These are phyloP conservation scores for Mycothermus thermophilus DNA, from an alignment of 495 filamentous ascomycete species.

Conservation along the genomic window DNA sequence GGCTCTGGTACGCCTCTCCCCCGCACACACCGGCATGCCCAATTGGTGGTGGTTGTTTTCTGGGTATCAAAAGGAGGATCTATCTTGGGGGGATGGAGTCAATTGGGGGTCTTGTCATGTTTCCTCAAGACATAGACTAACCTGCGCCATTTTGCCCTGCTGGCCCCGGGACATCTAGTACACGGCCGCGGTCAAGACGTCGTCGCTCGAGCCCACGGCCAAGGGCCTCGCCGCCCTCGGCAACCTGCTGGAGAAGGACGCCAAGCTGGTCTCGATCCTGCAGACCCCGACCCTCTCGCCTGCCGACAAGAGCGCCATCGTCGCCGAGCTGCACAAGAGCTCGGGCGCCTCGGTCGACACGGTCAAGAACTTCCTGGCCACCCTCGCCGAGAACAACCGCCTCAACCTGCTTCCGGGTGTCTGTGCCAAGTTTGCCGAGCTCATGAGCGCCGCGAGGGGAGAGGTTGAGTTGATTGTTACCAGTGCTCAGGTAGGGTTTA, in stretches of 20 bases:
- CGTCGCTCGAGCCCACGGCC: slow-evolving; percentile 66
- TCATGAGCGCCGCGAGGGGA: slow-evolving; percentile 80
- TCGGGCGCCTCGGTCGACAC: slow-evolving; percentile 56
- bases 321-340: slow-evolving; percentile 71
- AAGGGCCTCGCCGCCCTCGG: slow-evolving; percentile 58
- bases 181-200: slow-evolving; percentile 82
- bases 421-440: slow-evolving; percentile 68
- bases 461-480: slow-evolving; percentile 88
- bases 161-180: slow-evolving; percentile 42
- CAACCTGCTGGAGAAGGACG: slow-evolving; percentile 60
- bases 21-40: slow-evolving; percentile 4
- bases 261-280: slow-evolving; percentile 64
- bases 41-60: slow-evolving; percentile 9
- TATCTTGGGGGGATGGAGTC: neutral
- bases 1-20: slow-evolving; percentile 65
- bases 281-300: slow-evolving; percentile 61
- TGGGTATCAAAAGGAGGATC: neutral
- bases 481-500: slow-evolving; percentile 61
- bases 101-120: too few species aligned
- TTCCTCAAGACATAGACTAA: too few species aligned
- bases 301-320: slow-evolving; percentile 68
- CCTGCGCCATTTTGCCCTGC: slow-evolving; percentile 25
- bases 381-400: slow-evolving; percentile 91
- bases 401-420: slow-evolving; percentile 68
- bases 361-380: slow-evolving; percentile 82